Evolutionary conservation across 2,329 filamentous ascomycete species (phyloP).

Genomic region (Sclerotinia borealis): DNA sequence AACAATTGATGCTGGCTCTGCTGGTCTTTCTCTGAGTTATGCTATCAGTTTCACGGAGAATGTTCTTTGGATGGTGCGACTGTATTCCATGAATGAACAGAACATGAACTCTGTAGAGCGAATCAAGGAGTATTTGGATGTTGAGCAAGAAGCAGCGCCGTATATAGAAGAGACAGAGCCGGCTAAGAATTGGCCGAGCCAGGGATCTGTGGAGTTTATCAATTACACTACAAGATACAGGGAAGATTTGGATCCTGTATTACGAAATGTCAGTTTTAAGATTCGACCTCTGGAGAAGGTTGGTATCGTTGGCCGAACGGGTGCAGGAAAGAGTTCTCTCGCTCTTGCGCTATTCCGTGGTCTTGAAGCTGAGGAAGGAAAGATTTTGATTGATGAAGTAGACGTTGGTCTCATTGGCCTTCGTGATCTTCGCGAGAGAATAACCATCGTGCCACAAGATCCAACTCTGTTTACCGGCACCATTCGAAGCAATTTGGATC

Average conservation of each 20-base stretch:
- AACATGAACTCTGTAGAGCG: conserved; percentile 99
- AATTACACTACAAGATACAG: conserved; percentile 87
- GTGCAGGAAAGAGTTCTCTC: conserved; percentile 92
- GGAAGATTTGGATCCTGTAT: conserved; percentile 76
- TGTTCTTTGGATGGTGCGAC: conserved; percentile 88
- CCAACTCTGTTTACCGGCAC: conserved; percentile 92
- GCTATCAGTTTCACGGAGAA: conserved; percentile 97
- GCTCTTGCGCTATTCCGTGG: conserved; percentile 90
- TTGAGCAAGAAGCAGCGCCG: conserved; percentile 83
- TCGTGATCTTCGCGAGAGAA: conserved; percentile 85
- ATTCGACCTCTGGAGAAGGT: conserved; percentile 86
- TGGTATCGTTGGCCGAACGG: conserved; percentile 90
- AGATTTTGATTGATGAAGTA: conserved; percentile 85
- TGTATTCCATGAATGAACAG: conserved; percentile 94
- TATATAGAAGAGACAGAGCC: conserved; percentile 75
- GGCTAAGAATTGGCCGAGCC: conserved; percentile 72
- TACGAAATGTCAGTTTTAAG: conserved; percentile 78
- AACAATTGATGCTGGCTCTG: conserved; percentile 80
- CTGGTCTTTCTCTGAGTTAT: conserved; percentile 90
- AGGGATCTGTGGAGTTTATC: conserved; percentile 81
- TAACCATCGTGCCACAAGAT: conserved; percentile 97
- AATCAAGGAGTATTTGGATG: conserved; percentile 93
- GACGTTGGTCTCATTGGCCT: conserved; percentile 86
- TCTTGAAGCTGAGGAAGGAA: conserved; percentile 82
- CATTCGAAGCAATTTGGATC: conserved; percentile 86